Percentiles rank a stretch among this genome's conserved stretches.
Conservation (phyloP, 2,329 filamentous ascomycete genomes). For the Fusarium albosuccineum region DNA sequence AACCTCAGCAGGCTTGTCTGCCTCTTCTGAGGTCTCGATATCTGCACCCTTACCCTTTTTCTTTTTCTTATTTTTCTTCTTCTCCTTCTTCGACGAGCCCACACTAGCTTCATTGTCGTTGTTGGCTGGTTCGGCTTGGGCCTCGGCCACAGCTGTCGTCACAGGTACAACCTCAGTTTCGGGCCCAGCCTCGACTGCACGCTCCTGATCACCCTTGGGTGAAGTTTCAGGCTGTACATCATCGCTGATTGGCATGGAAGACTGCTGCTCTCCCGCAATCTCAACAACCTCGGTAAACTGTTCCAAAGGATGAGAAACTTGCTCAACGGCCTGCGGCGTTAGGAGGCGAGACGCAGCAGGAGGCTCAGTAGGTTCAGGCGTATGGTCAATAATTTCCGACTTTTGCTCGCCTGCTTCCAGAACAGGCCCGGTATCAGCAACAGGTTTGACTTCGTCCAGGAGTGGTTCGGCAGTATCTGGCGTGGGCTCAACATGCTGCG, state of each 20-base stretch:
- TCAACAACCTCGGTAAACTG: not conserved
- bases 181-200: not conserved
- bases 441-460: not conserved
- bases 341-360: not conserved
- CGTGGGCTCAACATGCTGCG: not conserved
- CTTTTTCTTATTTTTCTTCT: slow-evolving; percentile 23
- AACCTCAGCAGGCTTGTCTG: not conserved
- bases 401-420: not conserved
- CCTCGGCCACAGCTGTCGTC: not conserved
- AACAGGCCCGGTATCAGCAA: not conserved
- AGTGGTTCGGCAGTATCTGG: not conserved
- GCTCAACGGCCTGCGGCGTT: not conserved
- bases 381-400: not conserved
- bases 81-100: slow-evolving; percentile 17
- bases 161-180: slow-evolving; percentile 1
- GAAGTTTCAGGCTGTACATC: not conserved
- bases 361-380: not conserved
- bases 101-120: not conserved
- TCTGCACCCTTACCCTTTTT: slow-evolving; percentile 1
- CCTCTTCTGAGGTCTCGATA: slow-evolving; percentile 3
- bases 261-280: not conserved
- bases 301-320: not conserved
- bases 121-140: not conserved
- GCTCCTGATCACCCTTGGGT: not conserved
- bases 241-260: not conserved